Evolutionary conservation across 805 yeast species (phyloP), one percentile per base, ranked within the genome.

Genomic region (Candida anglica): DNA sequence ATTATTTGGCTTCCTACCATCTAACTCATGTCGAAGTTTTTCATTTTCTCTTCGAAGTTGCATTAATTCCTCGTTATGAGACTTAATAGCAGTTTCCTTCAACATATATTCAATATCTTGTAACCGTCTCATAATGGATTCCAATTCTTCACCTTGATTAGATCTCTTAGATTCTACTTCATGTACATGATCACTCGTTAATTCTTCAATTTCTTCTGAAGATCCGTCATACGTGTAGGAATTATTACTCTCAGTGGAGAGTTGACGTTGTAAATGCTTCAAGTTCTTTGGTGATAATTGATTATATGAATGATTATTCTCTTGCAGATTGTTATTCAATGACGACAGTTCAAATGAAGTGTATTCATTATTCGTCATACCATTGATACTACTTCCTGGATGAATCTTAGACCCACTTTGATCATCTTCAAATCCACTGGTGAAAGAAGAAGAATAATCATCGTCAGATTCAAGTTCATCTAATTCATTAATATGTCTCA

Each of bases 161-260:
- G 23, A 11, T 39, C 13, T 36, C 38, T 21, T 9, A 21, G 23
- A 21, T 9, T 9, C 10, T 11, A 11, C 11, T 21, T 11, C 11
- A 9, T 21, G 10, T 9, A 21, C 23, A 21, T 21, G 23, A 9
- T 21, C 23, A 11, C 10, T 9, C 10, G 10, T 11, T 21, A 21
- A 21, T 9, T 21, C 23, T 21, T 21, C 10, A 11, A 21, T 9
- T 11, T 9, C 23, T 21, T 21, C 23, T 11, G 23, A 21, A 11
- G 23, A 21, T 21, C 57, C 63, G 31, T 62, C 68, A 42, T 50
- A 59, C 2, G 69, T 63, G 33, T 56, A 63, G 4, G 60, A 50
- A 19, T 57, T 52, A 17, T 46, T 51, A 8, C 13, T n/a, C 6
- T 34, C 31, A 9, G 26, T 17, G 14, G 34, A 32, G 4, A 32